Evolutionary conservation across 1,284 basidiomycete genomes (phyloP).

Genomic region (Leccinum pallidistipes): DNA sequence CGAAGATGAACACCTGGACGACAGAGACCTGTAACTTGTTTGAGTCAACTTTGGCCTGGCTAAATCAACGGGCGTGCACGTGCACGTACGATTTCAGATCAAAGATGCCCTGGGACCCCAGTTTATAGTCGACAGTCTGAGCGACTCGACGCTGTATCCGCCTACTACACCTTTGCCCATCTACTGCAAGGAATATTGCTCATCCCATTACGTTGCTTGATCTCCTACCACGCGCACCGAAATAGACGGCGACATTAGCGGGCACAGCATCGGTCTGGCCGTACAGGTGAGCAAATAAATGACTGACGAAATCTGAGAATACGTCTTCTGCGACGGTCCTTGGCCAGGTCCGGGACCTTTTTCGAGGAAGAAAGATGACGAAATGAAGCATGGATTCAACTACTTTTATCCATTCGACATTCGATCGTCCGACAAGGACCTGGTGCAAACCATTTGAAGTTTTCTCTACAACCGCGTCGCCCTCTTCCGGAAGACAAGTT

Average conservation of each 20-base stretch:
- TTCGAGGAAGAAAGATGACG: slow-evolving; percentile 76
- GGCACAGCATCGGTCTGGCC: slow-evolving; percentile 79
- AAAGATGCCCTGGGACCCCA: slow-evolving; percentile 97
- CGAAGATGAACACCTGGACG: slow-evolving; percentile 89
- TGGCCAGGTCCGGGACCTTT: slow-evolving; percentile 74
- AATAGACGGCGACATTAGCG: slow-evolving; percentile 71
- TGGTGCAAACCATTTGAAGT: slow-evolving; percentile 95
- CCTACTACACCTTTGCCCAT: slow-evolving; percentile 93
- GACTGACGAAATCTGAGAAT: slow-evolving; percentile 98
- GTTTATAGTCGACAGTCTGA: slow-evolving; percentile 95
- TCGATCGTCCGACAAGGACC: slow-evolving; percentile 98
- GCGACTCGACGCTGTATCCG: slow-evolving; percentile 94
- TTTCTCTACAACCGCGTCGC: slow-evolving; percentile 95
- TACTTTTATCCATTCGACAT: slow-evolving; percentile 99
- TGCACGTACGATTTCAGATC: slow-evolving; percentile 96
- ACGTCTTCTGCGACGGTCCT: slow-evolving; percentile 79
- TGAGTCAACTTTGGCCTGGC: slow-evolving; percentile 91
- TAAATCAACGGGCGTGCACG: slow-evolving; percentile 99
- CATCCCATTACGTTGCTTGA: neutral
- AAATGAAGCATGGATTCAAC: slow-evolving; percentile 88
- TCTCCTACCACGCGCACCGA: neutral
- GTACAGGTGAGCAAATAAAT: slow-evolving; percentile 80
- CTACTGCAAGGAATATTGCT: slow-evolving; percentile 73
- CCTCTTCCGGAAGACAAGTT: slow-evolving; percentile 93
- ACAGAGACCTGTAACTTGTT: slow-evolving; percentile 91